phyloP scores from a whole-genome alignment of 176 grass and related monocot species.

The Eremochloa ophiuroides region DNA sequence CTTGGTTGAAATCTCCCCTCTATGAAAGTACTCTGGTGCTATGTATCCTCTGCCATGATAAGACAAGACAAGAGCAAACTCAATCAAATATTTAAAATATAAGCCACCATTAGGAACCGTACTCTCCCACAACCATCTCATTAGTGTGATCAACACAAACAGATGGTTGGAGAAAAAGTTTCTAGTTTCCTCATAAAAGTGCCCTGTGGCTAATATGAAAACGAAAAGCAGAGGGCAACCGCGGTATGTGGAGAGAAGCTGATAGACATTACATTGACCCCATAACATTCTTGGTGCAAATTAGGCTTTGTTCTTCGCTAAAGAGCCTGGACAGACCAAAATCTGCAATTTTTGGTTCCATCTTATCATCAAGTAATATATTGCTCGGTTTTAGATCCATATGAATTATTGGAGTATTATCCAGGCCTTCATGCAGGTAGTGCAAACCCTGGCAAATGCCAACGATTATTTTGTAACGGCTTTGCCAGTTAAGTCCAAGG shows the following conservation, averaged over 20 bases:
- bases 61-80: neutral
- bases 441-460: neutral
- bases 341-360: neutral
- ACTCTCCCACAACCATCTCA: too few species aligned
- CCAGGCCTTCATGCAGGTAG: neutral
- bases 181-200: neutral
- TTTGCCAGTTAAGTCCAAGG: neutral
- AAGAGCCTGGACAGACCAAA: neutral
- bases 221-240: neutral
- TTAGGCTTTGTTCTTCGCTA: neutral
- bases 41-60: neutral
- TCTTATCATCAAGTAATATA: neutral
- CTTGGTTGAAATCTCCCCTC: neutral
- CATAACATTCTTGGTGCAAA: neutral
- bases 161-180: neutral
- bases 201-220: neutral
- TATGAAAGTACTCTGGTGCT: neutral
- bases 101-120: neutral
- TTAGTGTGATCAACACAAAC: neutral
- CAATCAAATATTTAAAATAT: neutral
- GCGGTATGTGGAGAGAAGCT: neutral
- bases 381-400: neutral
- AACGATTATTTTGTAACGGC: neutral
- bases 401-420: neutral
- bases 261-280: neutral